Base-by-base conservation (phyloP, 306 rosid genomes). In the Corylus americana region DNA sequence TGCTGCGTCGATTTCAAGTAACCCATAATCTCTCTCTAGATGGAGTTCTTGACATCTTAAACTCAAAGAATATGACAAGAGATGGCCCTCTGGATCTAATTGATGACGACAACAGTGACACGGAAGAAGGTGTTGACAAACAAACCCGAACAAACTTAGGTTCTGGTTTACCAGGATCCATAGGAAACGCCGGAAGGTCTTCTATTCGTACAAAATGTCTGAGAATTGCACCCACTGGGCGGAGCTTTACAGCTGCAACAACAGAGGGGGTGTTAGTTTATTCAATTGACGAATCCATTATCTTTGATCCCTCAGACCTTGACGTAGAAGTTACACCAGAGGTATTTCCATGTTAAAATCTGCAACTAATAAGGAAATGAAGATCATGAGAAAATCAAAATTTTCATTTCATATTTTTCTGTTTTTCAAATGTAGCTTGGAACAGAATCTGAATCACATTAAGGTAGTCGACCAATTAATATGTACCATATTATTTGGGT, bases 281-380 rank as follows among this genome's bases (percentile, higher is more conserved):
- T 82, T 95, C 98, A 68, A 87, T 93, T 69, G 99, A 93, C 70
- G 98, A 91, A 63, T 90, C 94, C 11, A 91, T 93, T 83, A 95
- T 95, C 84, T 95, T 93, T 55, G 98, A 93, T 84, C 98, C 98
- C 74, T 90, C 96, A 73, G 98, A 95, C 84, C 96, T 95, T 25
- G 99, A 95, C 88, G 89, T 95, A n/a, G 87, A 95, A 82, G 97
- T 95, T 81, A 93, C 98, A 20, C 97, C 99, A 3, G 96, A 93
- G 98, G 99, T 93, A 88, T 64, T 17, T 3, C 47, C 70, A 4
- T 35, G 35, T 4, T 31, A 39, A 64, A 63, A 35, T 45, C 42
- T 35, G 70, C 12, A 35, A 48, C 11, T 37, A 11, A 37, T 18
- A 4, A 9, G 92, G 8, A 66, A 17, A 39, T 67, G 71, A 39